Evolutionary conservation across 129 eudicot species (phyloP).

Genomic region (Sambucus nigra): DNA sequence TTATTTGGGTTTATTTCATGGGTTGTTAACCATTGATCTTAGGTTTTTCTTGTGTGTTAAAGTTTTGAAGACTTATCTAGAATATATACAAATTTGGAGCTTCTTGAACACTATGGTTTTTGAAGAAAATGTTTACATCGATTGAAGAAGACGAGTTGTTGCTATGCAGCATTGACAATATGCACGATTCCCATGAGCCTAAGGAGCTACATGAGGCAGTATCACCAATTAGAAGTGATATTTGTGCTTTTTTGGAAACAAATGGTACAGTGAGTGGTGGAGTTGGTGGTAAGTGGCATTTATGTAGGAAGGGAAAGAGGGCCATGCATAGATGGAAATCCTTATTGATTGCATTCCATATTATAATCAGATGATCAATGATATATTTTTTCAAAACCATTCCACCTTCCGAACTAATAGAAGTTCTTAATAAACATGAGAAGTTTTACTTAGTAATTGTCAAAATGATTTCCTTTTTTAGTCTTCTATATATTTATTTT

Average conservation of each 20-base stretch:
- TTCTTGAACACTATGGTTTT: slow-evolving; percentile 92
- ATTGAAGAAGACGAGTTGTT: slow-evolving; percentile 48
- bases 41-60: no score
- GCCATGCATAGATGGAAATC: slow-evolving; percentile 59
- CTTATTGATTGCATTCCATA: slow-evolving; percentile 40
- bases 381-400: not conserved
- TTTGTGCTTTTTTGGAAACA: slow-evolving; percentile 29
- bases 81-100: slow-evolving; percentile 83
- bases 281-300: slow-evolving; percentile 7
- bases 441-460: no score
- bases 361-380: slow-evolving; percentile 32
- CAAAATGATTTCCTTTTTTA: no score
- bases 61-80: no score
- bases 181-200: slow-evolving; percentile 8
- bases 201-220: slow-evolving; percentile 24
- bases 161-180: slow-evolving; percentile 27
- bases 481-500: no score
- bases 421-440: no score
- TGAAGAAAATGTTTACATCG: slow-evolving; percentile 38
- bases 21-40: no score
- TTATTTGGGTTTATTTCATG: no score
- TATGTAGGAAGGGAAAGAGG: slow-evolving; percentile 24
- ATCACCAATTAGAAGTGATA: slow-evolving; percentile 27
- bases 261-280: slow-evolving; percentile 15
- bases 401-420: not conserved